Evolutionary conservation across 2,329 filamentous ascomycete genomes (phyloP), one percentile per base, ranked within the genome.

Genomic region (Penicillium sp.): DNA sequence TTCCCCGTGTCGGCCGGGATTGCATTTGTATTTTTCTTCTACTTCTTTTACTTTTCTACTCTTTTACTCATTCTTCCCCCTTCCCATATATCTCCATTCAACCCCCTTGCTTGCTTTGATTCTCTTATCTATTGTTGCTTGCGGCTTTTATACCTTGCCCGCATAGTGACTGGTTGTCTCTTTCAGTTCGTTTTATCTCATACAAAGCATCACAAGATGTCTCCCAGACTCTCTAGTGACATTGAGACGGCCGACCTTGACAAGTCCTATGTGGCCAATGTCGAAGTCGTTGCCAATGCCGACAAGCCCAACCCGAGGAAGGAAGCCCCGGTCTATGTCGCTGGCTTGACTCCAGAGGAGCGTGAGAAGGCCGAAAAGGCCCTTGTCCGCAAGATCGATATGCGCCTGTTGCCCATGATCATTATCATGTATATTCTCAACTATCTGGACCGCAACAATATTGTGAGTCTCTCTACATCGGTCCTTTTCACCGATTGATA

Each of bases 371-470:
- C 79, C 1, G 84, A 88, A 62, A 73, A 68, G 47, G 75, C 72
- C 28, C 69, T 90, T 57, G 77, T 81, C 64, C 77, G 81, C 56
- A 89, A 88, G 69, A 81, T 89, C 44, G 86, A 89, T 61, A 57
- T 76, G 16, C 77, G 85, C 42, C 49, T 89, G 65, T 71, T 88
- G 57, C 84, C 84, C 0, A 82, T 82, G 68, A 72, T 89, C 47
- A 79, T 89, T 39, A 64, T 88, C 54, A 86, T 89, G 71, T 89
- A 88, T 60, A 86, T 89, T 63, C 75, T 86, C 70, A 88, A 89
- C 68, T 89, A 87, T 65, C 67, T 85, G 10, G 79, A 82, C 54
- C 70, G 76, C 34, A 81, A 80, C 57, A 80, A 81, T 46, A 80
- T 82, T 45, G 78, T 78, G 2, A 69, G 56, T 51, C 16, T 41